phyloP scores from a whole-genome alignment of 257 asterid species.

The Nicotiana attenuata region DNA sequence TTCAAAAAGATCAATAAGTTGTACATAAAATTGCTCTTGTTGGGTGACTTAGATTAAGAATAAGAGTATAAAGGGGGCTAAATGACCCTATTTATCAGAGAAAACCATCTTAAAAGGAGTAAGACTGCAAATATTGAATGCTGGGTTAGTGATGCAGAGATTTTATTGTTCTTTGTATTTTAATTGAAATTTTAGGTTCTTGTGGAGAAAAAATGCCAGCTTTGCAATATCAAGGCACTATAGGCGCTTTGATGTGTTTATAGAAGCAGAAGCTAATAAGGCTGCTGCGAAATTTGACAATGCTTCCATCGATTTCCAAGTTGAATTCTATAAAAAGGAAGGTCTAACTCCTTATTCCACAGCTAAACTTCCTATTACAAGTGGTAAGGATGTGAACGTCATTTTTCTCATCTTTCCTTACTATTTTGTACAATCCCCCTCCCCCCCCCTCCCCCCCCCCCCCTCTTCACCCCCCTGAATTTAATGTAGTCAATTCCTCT shows the following conservation, averaged over 20 bases:
- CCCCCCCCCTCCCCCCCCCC: background rate
- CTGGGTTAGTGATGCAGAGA: background rate
- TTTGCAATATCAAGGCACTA: constrained; percentile 94
- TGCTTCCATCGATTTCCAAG: constrained; percentile 84
- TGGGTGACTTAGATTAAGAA: background rate
- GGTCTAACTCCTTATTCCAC: constrained; percentile 77
- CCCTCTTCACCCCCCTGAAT: background rate
- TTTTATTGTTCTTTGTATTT: background rate
- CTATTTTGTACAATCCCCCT: background rate
- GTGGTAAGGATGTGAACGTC: constrained; percentile 44
- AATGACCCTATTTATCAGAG: background rate
- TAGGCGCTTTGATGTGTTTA: constrained; percentile 82
- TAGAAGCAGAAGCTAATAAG: constrained; percentile 95
- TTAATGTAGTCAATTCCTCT: background rate
- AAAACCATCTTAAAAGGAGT: background rate
- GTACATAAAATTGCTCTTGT: background rate
- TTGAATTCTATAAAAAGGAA: constrained; percentile 74
- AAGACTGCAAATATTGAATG: background rate
- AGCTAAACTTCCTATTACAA: constrained; percentile 70
- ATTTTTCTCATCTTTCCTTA: background rate
- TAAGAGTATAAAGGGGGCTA: background rate
- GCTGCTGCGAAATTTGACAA: constrained; percentile 83
- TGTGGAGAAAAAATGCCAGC: constrained; percentile 92
- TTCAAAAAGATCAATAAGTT: background rate
- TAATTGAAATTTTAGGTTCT: constrained; percentile 38